A percentile compares a stretch with the other conserved stretches of the same genome.
phyloP scores from a whole-genome alignment of 164 flowering plant species.

The Magnolia sinica region DNA sequence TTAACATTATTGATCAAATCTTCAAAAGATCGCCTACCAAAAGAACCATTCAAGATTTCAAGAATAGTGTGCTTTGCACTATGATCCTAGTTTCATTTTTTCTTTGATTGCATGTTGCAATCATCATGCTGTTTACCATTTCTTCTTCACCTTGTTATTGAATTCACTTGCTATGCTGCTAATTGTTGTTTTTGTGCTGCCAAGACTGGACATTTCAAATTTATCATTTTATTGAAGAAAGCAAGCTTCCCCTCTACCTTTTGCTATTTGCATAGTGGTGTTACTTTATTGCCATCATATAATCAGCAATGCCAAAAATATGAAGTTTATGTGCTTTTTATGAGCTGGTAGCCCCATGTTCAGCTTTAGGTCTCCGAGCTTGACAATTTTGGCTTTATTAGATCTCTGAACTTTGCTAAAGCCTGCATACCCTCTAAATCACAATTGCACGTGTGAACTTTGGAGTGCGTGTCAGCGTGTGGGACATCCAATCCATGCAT shows the following conservation, averaged over 20 bases:
- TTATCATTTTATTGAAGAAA: neutral
- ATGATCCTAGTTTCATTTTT: neutral
- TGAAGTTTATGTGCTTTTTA: neutral
- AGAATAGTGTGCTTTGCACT: neutral
- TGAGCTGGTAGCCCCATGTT: no score
- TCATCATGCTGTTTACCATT: neutral
- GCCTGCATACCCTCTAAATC: no score
- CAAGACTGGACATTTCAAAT: neutral
- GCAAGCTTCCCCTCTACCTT: neutral
- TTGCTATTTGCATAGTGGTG: neutral
- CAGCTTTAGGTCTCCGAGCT: no score
- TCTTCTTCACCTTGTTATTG: neutral
- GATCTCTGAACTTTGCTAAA: no score
- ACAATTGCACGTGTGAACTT: no score
- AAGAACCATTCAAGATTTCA: neutral
- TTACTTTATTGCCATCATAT: neutral
- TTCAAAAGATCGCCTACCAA: neutral
- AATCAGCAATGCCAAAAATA: neutral
- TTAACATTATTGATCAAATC: neutral
- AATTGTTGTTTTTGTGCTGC: neutral
- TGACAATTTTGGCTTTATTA: no score
- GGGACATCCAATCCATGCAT: no score
- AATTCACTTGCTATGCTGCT: neutral
- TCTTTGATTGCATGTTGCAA: neutral
- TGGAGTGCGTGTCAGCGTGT: no score